Percentiles rank a stretch among this genome's conserved stretches.
These are phyloP conservation scores for Silene coronaria DNA, from an alignment of 179 eudicot species.

Conservation along the genomic window DNA sequence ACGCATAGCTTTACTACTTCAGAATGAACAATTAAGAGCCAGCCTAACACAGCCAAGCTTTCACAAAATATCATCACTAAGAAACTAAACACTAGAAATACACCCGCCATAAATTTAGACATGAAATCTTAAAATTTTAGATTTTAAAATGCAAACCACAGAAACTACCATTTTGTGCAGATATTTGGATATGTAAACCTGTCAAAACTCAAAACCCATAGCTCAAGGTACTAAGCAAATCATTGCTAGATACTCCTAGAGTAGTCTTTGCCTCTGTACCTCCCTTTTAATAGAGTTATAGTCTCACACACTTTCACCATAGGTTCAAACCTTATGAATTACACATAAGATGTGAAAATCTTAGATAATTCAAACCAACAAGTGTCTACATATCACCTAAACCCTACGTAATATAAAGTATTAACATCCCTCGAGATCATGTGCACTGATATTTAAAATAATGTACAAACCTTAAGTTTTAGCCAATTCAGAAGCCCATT, in stretches of 20 bases:
- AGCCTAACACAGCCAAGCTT: background rate
- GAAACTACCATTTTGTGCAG: background rate
- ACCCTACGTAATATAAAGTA: background rate
- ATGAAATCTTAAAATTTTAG: background rate
- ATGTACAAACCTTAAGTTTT: conserved; percentile 62
- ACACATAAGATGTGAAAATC: background rate
- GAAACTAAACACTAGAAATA: background rate
- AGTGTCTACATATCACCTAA: background rate
- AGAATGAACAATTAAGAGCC: background rate
- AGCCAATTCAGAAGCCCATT: conserved; percentile 92
- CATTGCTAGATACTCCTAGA: background rate
- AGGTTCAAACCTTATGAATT: background rate
- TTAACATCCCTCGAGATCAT: background rate
- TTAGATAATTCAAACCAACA: background rate
- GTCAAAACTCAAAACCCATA: background rate
- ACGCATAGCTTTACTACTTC: background rate
- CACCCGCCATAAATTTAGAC: too few species aligned
- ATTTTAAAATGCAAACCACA: background rate
- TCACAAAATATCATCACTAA: background rate
- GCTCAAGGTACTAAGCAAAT: background rate
- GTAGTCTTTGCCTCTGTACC: background rate
- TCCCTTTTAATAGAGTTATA: background rate
- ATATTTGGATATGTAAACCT: background rate
- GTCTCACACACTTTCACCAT: background rate
- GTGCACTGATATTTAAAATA: background rate